Conservation (phyloP, 768 basidiomycete species). For the Boletus sp. region DNA sequence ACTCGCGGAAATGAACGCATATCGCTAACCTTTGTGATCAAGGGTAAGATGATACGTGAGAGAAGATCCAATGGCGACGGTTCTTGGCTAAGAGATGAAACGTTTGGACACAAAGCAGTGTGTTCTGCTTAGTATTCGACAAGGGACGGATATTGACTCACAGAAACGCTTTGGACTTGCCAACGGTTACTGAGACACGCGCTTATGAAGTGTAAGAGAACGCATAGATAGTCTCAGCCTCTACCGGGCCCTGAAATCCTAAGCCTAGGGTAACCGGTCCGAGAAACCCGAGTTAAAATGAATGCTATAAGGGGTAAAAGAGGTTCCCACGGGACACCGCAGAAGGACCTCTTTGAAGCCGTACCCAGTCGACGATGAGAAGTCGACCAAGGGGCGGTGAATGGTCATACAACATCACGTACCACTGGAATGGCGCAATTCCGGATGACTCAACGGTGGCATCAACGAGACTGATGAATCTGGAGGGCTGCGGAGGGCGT, state of each 20-base stretch:
- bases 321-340: slow-evolving; percentile 9
- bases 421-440: not conserved
- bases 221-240: not conserved
- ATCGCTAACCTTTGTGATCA: slow-evolving; percentile 13
- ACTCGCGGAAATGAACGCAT: slow-evolving; percentile 24
- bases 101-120: not conserved
- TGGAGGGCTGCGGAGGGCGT: not conserved
- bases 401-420: not conserved
- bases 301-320: not conserved
- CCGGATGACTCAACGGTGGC: not conserved
- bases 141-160: slow-evolving; percentile 1
- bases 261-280: slow-evolving; percentile 1
- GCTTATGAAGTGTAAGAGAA: not conserved
- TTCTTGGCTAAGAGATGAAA: not conserved
- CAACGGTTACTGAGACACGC: not conserved
- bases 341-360: not conserved
- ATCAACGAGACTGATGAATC: not conserved
- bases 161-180: not conserved
- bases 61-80: not conserved
- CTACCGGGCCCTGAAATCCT: not conserved
- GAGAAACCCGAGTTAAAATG: not conserved
- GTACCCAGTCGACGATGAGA: not conserved
- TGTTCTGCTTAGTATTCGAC: not conserved
- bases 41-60: slow-evolving; percentile 15
- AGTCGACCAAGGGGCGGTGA: not conserved